phyloP scores from a whole-genome alignment of 2,329 filamentous ascomycete species.

The Xylariaceae sp. region DNA sequence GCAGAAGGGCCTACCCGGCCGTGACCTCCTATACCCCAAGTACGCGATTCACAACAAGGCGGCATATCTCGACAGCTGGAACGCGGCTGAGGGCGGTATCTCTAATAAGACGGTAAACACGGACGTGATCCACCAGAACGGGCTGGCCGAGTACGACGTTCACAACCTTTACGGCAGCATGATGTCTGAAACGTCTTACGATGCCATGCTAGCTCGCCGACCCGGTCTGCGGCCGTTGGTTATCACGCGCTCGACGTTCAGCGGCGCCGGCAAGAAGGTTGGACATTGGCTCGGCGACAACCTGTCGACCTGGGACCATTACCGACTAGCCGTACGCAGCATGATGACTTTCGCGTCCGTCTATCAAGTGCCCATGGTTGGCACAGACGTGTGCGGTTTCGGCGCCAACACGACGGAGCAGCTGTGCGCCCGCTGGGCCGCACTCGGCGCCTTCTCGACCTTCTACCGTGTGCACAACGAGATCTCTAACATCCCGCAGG shows the following conservation, averaged over 20 bases:
- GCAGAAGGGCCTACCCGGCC: conserved; percentile 64
- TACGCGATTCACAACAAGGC: conserved; percentile 71
- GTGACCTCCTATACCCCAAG: conserved; percentile 68
- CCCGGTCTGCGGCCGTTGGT: conserved; percentile 71
- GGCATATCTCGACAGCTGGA: conserved; percentile 51
- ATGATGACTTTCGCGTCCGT: conserved; percentile 68
- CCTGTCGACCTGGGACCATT: conserved; percentile 62
- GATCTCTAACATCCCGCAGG: conserved; percentile 61
- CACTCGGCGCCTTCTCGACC: conserved; percentile 74
- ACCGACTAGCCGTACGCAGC: conserved; percentile 63
- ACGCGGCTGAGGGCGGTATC: conserved; percentile 53
- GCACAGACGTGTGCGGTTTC: conserved; percentile 81
- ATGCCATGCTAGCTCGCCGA: conserved; percentile 70
- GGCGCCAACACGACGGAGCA: conserved; percentile 69
- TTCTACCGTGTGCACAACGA: conserved; percentile 80
- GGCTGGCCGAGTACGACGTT: conserved; percentile 73
- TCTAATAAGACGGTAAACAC: conserved; percentile 69
- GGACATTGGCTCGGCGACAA: conserved; percentile 69
- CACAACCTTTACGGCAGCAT: conserved; percentile 80
- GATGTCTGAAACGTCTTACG: conserved; percentile 72
- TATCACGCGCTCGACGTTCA: conserved; percentile 79
- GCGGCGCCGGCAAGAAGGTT: conserved; percentile 71
- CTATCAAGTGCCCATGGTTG: conserved; percentile 73
- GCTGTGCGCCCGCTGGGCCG: conserved; percentile 78
- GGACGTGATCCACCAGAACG: conserved; percentile 71